phyloP scores from a whole-genome alignment of 371 early-diverging fungal genomes.

The Nematocida minor region DNA sequence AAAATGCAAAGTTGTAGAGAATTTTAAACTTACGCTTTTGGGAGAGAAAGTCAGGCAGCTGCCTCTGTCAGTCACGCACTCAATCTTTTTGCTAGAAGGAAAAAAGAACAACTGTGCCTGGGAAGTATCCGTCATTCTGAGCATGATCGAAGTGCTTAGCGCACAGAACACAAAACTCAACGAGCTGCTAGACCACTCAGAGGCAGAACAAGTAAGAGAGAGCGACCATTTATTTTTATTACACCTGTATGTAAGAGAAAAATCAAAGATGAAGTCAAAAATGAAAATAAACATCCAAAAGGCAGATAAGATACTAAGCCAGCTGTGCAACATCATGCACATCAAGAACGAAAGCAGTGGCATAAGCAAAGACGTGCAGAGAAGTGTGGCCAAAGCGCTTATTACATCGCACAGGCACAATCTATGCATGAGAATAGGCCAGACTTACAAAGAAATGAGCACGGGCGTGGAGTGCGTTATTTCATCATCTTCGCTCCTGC shows the following conservation, averaged over 20 bases:
- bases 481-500: neutral
- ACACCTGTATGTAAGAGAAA: neutral
- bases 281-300: neutral
- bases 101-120: neutral
- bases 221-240: neutral
- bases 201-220: neutral
- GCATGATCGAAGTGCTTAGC: slow-evolving; percentile 7
- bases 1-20: neutral
- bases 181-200: neutral
- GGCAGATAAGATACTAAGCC: neutral
- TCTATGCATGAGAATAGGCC: neutral
- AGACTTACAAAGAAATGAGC: neutral
- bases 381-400: neutral
- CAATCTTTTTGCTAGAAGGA: slow-evolving; percentile 28
- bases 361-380: neutral
- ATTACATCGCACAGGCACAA: neutral
- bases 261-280: neutral
- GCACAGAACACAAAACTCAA: neutral
- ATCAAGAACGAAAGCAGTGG: neutral
- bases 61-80: slow-evolving; percentile 5
- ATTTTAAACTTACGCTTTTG: neutral
- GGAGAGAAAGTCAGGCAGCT: neutral
- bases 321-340: neutral
- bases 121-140: slow-evolving; percentile 1
- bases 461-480: neutral